Evolutionary conservation across 177 flowering plant genomes (phyloP), one percentile per base, ranked within the genome.

Genomic region (Vitis hybrid): DNA sequence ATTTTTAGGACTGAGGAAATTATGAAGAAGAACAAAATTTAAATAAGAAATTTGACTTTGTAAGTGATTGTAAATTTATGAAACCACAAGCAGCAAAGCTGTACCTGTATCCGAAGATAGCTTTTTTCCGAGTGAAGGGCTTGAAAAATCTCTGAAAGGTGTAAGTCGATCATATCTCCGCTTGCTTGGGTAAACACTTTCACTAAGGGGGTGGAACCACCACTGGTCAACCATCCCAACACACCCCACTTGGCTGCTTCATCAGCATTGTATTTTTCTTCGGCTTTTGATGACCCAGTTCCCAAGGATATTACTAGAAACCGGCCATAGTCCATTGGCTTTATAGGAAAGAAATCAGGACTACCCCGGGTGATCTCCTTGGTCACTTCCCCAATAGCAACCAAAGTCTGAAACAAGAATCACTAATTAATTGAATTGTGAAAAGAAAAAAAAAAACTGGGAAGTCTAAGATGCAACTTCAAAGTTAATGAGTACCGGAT

Each of bases 61-160:
- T 10, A 26, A 23, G 8, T 60, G 7, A 12, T 50, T 14, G 18
- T 48, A 40, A 10, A 13, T 52, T 30, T 12, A 49, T 18, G 45
- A 5, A 5, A 12, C 4, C 15, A 6, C 14, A 52, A 56, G 10
- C n/a, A 14, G 10, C 2, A 12, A 4, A 14, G 32, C 4, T 10
- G 3, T 82, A 82, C 90, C 79, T 88, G 89, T 57, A 89, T 83
- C 1, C 89, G 81, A 17, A 90, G 84, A 68, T 90, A 86, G 23
- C 72, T 85, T 1, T 73, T 58, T 64, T 80, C 67, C 1, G 70
- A 79, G 1, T 72, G 79, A 51, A 82, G 75, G 52, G 92, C 82
- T 72, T 85, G 75, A 23, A 85, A 82, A 48, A 82, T 65, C 0
- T 56, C 62, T 21, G 82, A 66, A 32, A 79, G 67, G 60, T 84